Conservation (phyloP, 257 asterid genomes). For the Anisodus tanguticus region DNA sequence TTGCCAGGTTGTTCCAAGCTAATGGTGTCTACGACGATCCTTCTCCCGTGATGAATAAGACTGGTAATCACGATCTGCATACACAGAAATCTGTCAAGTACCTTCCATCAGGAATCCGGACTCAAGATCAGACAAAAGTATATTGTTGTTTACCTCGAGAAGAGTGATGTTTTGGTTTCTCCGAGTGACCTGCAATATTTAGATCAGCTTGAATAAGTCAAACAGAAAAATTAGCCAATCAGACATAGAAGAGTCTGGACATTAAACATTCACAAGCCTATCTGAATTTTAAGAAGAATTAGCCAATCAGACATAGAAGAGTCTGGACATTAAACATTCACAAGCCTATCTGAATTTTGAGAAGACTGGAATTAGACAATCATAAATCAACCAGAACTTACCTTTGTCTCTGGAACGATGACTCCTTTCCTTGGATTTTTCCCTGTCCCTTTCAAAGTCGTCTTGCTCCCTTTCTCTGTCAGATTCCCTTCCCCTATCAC, state of each 20-base stretch:
- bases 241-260: not conserved
- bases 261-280: not conserved
- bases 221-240: conserved; percentile 27
- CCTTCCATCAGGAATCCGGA: not conserved
- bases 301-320: conserved; percentile 20
- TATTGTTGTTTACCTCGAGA: conserved; percentile 64
- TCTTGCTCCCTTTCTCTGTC: conserved; percentile 73
- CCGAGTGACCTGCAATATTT: conserved; percentile 57
- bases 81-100: conserved; percentile 6
- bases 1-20: conserved; percentile 36
- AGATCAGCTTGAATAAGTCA: conserved; percentile 21
- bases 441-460: conserved; percentile 71
- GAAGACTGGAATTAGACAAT: conserved; percentile 30
- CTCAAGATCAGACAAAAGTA: not conserved
- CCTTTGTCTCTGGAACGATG: conserved; percentile 80
- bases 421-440: conserved; percentile 66
- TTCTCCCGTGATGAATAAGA: conserved; percentile 72
- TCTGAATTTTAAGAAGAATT: not conserved
- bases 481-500: conserved; percentile 71
- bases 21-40: conserved; percentile 77
- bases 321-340: not conserved
- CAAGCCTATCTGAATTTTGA: not conserved
- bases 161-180: conserved; percentile 69
- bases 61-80: conserved; percentile 72
- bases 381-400: conserved; percentile 54